Base-by-base conservation (phyloP, 139 green algal species). In the Spirogloea muscicola region DNA sequence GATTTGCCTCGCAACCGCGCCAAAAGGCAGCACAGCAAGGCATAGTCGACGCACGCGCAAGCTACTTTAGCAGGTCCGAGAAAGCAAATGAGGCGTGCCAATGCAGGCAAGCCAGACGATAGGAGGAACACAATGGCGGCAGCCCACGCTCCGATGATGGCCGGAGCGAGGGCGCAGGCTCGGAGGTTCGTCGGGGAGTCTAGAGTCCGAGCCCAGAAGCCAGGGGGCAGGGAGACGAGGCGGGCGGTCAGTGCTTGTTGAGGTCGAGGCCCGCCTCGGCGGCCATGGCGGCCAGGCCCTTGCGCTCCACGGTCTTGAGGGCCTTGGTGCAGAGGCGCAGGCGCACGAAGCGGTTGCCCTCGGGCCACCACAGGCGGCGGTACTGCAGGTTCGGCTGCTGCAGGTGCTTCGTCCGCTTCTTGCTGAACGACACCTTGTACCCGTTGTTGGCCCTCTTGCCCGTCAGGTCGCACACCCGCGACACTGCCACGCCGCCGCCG, bases 391-490 rank as follows among this genome's bases (percentile, higher is more conserved):
- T 99, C 42, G 86, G 85, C 63, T 95, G 78, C 84, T 99, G 94
- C 84, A 93, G 88, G 77, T 95, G 95, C 84, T 95, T 93, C 85
- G 90, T 96, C 61, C 94, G 87, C 84, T 96, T 96, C 89, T 97
- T 93, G 10, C 92, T 97, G 86, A 98, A 98, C 49, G 89, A 94
- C 3, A 99, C 91, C 2, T 80, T 71, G 80, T 96, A 96, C 36
- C 90, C 94, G 80, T 99, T 99, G 89, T 99, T 99, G 65, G 87
- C 85, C 80, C 90, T 93, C 83, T 92, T 93, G 72, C 93, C 94
- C 3, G 94, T 96, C 9, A 96, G 84, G 39, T 94, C 72, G 77
- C 91, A 98, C 55, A 87, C 79, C 60, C 90, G 84, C 58, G n/a
- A n/a, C n/a, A n/a, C n/a, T n/a, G n/a, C n/a, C n/a, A n/a, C n/a